Evolutionary conservation across 2,329 filamentous ascomycete species (phyloP), one percentile per base, ranked within the genome.

Genomic region (Akanthomyces uredinophilus): DNA sequence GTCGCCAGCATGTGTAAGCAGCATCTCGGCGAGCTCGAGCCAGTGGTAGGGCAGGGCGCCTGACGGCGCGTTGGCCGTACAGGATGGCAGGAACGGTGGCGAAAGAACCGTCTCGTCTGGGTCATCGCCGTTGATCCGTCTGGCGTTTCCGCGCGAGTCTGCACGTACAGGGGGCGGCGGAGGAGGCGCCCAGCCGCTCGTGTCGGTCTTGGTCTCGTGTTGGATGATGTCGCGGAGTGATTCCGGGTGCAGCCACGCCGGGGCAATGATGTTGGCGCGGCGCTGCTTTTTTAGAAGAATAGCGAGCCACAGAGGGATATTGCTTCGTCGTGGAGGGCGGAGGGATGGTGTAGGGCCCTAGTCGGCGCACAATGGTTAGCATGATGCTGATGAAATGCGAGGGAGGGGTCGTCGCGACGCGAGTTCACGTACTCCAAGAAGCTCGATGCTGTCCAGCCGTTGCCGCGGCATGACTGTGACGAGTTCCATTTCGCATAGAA

Each of bases 401-500:
- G 54, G 54, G 56, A 47, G 66, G 35, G 62, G 54, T 55, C 13
- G 50, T 50, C 43, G 61, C 59, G 59, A 65, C 66, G 67, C 56
- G 64, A 54, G 5, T 66, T 65, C 62, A 85, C 89, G 80, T 81
- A 98, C 95, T 67, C 89, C 87, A 61, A 99, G 84, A 65, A 99
- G 83, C 69, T 91, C 83, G 65, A 99, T 89, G 68, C 86, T 86
- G 67, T 97, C 92, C 59, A 99, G 87, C 66, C 90, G 86, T 74
- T 98, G 93, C 60, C 95, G 90, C 41, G 95, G 95, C 55, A 98
- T 87, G 24, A 99, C 85, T 0, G 93, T 97, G 61, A 99, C 90
- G 70, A 92, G 85, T 78, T 98, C 94, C 92, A 97, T 98, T 79
- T 99, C 95, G 75, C 93, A 96, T 32, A 98, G 80, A 72, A 98